Percentiles rank a stretch among this genome's conserved stretches.
phyloP scores from a whole-genome alignment of 768 basidiomycete species.

The Lactarius indigo region DNA sequence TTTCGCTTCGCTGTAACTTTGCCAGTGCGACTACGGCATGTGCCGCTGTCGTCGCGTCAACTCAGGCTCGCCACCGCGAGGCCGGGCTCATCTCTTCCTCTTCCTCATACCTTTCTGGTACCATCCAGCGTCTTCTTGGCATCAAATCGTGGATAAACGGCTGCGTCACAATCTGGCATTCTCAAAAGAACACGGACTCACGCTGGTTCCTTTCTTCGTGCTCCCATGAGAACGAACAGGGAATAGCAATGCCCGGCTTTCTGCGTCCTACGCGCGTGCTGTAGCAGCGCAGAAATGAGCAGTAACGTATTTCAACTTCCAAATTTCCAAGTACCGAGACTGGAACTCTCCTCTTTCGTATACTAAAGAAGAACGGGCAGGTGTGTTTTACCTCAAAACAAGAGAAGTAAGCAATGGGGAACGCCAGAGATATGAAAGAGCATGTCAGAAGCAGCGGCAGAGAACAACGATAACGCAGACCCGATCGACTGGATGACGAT shows the following conservation, averaged over 20 bases:
- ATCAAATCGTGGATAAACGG: background rate
- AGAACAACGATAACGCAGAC: background rate
- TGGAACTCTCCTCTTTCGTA: background rate
- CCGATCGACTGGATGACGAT: slow-evolving; percentile 1
- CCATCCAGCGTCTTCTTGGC: background rate
- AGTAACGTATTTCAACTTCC: background rate
- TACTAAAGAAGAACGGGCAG: background rate
- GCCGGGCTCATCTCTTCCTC: background rate
- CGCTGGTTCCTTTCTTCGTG: background rate
- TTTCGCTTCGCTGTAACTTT: background rate
- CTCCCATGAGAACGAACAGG: background rate
- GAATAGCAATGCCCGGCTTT: background rate
- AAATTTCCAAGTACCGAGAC: background rate
- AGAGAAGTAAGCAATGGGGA: background rate
- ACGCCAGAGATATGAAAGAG: background rate
- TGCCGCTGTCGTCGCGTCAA: background rate
- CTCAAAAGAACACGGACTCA: background rate
- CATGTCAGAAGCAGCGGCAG: background rate
- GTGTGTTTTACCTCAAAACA: background rate
- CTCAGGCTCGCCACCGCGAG: background rate
- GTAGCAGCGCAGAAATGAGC: background rate
- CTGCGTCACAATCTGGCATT: background rate
- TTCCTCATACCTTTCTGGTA: background rate
- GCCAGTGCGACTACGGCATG: too few relatives aligned
- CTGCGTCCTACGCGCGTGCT: background rate